phyloP scores from a whole-genome alignment of 495 filamentous ascomycete species.

The Talaromyces liani region DNA sequence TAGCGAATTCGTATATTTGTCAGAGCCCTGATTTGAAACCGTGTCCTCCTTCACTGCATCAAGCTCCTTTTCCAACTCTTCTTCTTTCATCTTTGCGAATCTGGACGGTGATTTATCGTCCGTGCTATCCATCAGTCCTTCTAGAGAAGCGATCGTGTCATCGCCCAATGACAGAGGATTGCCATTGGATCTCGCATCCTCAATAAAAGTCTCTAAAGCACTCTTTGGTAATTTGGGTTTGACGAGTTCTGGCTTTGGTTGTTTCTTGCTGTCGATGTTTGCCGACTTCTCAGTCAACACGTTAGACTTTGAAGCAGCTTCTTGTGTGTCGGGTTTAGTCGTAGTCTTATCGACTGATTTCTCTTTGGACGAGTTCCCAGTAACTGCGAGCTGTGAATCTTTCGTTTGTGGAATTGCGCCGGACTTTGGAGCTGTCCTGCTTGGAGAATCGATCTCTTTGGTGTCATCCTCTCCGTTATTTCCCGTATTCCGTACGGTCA shows the following conservation, averaged over 20 bases:
- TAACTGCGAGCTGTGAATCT: neutral
- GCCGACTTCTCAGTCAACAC: constrained; percentile 12
- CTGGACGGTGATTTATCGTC: constrained; percentile 13
- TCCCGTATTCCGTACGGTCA: constrained; percentile 30
- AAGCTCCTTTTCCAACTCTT: constrained; percentile 15
- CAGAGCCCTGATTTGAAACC: neutral
- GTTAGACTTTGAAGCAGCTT: constrained; percentile 1
- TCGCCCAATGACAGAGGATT: constrained; percentile 43
- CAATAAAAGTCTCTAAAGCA: constrained; percentile 45
- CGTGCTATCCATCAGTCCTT: constrained; percentile 44
- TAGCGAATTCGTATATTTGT: constrained; percentile 16
- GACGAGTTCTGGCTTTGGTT: constrained; percentile 17
- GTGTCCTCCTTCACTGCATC: neutral
- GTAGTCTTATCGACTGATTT: neutral
- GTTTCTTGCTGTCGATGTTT: neutral
- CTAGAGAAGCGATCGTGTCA: constrained; percentile 55
- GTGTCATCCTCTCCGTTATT: constrained; percentile 18
- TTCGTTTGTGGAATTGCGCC: constrained; percentile 9
- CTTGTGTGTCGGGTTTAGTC: neutral
- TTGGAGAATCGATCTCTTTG: constrained; percentile 7
- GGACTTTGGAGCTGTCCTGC: neutral
- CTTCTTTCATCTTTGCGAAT: constrained; percentile 21
- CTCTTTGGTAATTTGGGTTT: constrained; percentile 42
- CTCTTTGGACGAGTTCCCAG: neutral
- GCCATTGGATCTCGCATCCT: constrained; percentile 40